Percentiles rank a stretch among this genome's conserved stretches.
Evolutionary conservation across 495 filamentous ascomycete genomes (phyloP).

Genomic region (Geopyxis carbonaria): DNA sequence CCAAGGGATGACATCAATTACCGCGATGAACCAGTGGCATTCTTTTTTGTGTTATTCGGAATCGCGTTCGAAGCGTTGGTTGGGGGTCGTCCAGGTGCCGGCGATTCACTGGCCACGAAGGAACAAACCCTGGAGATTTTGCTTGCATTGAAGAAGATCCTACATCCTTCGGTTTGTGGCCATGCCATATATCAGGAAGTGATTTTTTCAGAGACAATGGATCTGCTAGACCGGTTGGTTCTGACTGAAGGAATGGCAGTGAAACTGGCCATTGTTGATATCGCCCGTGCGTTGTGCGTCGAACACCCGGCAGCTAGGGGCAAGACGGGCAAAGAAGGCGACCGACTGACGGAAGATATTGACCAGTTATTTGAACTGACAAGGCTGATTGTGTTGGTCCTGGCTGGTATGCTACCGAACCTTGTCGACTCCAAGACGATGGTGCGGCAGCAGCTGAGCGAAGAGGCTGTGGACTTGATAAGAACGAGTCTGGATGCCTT

Average conservation of each 20-base stretch:
- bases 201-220: slow-evolving; percentile 95
- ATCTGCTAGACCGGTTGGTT: slow-evolving; percentile 79
- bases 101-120: slow-evolving; percentile 50
- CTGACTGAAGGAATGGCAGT: slow-evolving; percentile 77
- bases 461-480: slow-evolving; percentile 71
- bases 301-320: slow-evolving; percentile 75
- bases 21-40: slow-evolving; percentile 90
- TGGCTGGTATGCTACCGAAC: slow-evolving; percentile 73
- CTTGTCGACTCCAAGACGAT: slow-evolving; percentile 50
- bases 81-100: slow-evolving; percentile 44
- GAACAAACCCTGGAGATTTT: slow-evolving; percentile 81
- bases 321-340: slow-evolving; percentile 38
- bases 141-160: slow-evolving; percentile 80
- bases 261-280: slow-evolving; percentile 84
- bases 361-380: slow-evolving; percentile 97
- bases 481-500: slow-evolving; percentile 65
- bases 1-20: slow-evolving; percentile 73
- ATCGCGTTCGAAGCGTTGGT: slow-evolving; percentile 91
- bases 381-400: slow-evolving; percentile 80
- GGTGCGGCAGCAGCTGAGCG: slow-evolving; percentile 52
- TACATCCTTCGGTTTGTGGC: slow-evolving; percentile 85
- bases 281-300: slow-evolving; percentile 73
- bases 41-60: slow-evolving; percentile 97
- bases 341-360: slow-evolving; percentile 67
- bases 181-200: slow-evolving; percentile 91